Conservation (phyloP, 306 rosid species). For the Aeschynomene evenia region DNA sequence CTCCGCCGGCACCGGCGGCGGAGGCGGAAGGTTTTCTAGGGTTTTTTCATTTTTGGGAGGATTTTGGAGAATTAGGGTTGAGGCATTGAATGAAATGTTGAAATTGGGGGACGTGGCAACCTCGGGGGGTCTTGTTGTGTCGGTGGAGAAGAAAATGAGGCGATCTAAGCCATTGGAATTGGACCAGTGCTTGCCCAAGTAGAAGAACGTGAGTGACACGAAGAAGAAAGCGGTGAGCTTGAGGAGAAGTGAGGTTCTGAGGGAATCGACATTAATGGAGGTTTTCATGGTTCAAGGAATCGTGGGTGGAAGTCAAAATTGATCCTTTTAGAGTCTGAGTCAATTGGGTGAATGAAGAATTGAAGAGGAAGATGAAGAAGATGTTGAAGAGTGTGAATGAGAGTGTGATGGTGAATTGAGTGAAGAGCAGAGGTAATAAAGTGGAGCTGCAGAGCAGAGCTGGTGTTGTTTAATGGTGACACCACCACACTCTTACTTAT, state of each 20-base stretch:
- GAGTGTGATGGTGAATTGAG: background rate
- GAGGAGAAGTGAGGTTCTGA: constrained; percentile 29
- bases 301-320: background rate
- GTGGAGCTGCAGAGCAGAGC: background rate
- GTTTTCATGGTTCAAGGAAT: constrained; percentile 27
- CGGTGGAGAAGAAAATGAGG: constrained; percentile 64
- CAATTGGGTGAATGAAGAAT: background rate
- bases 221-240: constrained; percentile 47
- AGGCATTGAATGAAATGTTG: constrained; percentile 40
- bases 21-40: background rate
- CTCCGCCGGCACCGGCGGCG: constrained; percentile 24
- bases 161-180: constrained; percentile 53
- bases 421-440: too few species aligned
- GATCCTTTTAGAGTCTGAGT: background rate
- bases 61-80: constrained; percentile 42
- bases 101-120: constrained; percentile 65
- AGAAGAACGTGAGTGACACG: constrained; percentile 54
- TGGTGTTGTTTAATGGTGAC: background rate
- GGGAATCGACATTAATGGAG: constrained; percentile 36
- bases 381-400: background rate
- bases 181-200: constrained; percentile 72
- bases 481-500: background rate
- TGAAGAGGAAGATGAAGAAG: background rate
- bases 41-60: constrained; percentile 21
- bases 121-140: background rate